Percentiles rank a stretch among this genome's conserved stretches.
These are phyloP conservation scores for Phaffomyces thermotolerans DNA, from an alignment of 805 yeast species.

Conservation along the genomic window DNA sequence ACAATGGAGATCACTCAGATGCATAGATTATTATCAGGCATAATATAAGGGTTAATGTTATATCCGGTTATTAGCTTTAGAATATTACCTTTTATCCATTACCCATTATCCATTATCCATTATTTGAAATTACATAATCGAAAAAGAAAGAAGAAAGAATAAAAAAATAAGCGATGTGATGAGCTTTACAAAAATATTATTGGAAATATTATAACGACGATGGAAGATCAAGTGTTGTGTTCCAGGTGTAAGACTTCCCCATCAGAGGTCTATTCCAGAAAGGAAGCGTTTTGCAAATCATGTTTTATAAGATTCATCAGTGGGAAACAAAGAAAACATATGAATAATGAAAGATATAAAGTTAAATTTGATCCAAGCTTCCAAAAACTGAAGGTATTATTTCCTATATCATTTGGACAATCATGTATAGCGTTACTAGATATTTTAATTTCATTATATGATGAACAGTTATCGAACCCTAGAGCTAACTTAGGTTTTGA, in stretches of 20 bases:
- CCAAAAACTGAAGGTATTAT: conserved; percentile 38
- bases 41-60: no score
- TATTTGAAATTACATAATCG: no score
- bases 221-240: conserved; percentile 6
- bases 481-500: conserved; percentile 65
- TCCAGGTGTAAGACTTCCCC: conserved; percentile 39
- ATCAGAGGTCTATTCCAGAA: conserved; percentile 45
- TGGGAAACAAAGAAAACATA: conserved; percentile 73
- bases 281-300: conserved; percentile 53
- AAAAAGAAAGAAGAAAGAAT: background rate
- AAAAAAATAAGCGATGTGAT: no score
- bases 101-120: no score
- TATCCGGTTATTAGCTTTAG: no score
- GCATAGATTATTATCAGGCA: no score
- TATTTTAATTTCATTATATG: conserved; percentile 50
- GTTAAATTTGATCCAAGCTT: conserved; percentile 51
- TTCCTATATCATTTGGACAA: conserved; percentile 60
- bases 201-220: no score
- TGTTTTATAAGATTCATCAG: conserved; percentile 72
- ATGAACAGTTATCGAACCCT: conserved; percentile 55
- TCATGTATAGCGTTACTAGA: conserved; percentile 67
- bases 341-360: conserved; percentile 64
- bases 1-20: no score
- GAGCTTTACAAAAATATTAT: no score
- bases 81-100: no score